Evolutionary conservation across 352 stramenopile genomes (phyloP).

Genomic region (Globisporangium carolinianum): DNA sequence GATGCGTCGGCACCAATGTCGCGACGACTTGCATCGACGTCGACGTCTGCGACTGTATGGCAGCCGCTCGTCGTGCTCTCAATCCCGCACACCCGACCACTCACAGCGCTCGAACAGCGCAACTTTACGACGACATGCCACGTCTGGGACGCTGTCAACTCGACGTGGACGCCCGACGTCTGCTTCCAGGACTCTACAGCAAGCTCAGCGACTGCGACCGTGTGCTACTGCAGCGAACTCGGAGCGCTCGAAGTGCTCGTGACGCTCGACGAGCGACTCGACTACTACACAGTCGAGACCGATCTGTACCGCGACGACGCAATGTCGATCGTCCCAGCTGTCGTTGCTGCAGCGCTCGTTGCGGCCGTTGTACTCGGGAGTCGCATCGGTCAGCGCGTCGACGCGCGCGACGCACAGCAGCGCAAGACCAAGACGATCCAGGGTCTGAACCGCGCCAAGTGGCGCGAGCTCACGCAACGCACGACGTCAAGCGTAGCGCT

Average conservation of each 20-base stretch:
- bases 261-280: constrained; percentile 51
- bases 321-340: constrained; percentile 34
- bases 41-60: constrained; percentile 15
- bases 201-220: constrained; percentile 31
- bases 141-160: constrained; percentile 32
- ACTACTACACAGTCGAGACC: constrained; percentile 45
- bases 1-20: background rate
- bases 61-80: constrained; percentile 33
- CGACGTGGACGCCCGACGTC: constrained; percentile 34
- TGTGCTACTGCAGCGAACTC: constrained; percentile 52
- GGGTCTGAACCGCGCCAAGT: constrained; percentile 54
- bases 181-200: constrained; percentile 52
- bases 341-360: constrained; percentile 34
- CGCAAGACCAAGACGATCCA: constrained; percentile 56
- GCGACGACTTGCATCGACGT: background rate
- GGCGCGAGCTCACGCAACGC: constrained; percentile 50
- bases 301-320: constrained; percentile 61
- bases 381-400: constrained; percentile 25
- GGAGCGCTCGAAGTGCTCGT: constrained; percentile 49
- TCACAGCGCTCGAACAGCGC: constrained; percentile 35
- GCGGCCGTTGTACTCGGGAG: constrained; percentile 24
- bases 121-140: constrained; percentile 62
- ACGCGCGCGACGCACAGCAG: constrained; percentile 24
- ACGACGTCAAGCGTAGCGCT: constrained; percentile 7
- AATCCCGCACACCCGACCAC: constrained; percentile 36